Evolutionary conservation across 208 protist genomes (phyloP), one percentile per base, ranked within the genome.

Genomic region (Trypanosomatidae sp.): DNA sequence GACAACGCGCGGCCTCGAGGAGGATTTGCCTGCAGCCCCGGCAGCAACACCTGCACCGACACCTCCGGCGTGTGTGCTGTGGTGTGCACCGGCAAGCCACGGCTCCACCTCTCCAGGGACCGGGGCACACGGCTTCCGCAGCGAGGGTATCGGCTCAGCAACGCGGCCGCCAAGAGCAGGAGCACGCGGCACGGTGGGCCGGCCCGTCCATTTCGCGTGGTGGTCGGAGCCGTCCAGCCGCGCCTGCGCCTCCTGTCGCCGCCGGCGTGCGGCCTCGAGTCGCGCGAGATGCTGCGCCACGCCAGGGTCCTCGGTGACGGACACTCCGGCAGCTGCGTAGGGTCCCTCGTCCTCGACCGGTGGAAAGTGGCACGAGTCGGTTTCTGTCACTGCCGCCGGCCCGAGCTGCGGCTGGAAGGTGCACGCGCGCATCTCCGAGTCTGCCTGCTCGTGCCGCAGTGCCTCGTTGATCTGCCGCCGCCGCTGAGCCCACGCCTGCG

Each of bases 401-500:
- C 65, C 17, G 17, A 78, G 50, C 17, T 74, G 44, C 19, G 86
- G 86, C 9, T 64, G 46, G 73, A 94, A 94, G 19, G 82, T 85
- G 76, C 87, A 94, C 65, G 60, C 79, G 12, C 44, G 58, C 22
- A 77, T n/a, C 47, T 52, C 25, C 47, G 77, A 62, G 22, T 62
- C 75, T 73, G 74, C 74, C 69, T 78, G 67, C 66, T 83, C 81
- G 3, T 62, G 65, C 4, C 80, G 66, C 64, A 78, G 33, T 33
- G 70, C 68, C 52, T 79, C 76, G 3, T 66, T 73, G 12, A 74
- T 56, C 39, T 81, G 73, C 9, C 83, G 66, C 1, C 80, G 71
- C 1, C 74, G 72, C 72, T 73, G 71, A 5, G 75, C 68, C 89
- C 89, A 94, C 25, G 70, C 62, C 73, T 89, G 69, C 22, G 84